Percentiles rank a stretch among this genome's conserved stretches.
Evolutionary conservation across 1,284 basidiomycete species (phyloP).

Genomic region (Cryptococcus deneoformans): DNA sequence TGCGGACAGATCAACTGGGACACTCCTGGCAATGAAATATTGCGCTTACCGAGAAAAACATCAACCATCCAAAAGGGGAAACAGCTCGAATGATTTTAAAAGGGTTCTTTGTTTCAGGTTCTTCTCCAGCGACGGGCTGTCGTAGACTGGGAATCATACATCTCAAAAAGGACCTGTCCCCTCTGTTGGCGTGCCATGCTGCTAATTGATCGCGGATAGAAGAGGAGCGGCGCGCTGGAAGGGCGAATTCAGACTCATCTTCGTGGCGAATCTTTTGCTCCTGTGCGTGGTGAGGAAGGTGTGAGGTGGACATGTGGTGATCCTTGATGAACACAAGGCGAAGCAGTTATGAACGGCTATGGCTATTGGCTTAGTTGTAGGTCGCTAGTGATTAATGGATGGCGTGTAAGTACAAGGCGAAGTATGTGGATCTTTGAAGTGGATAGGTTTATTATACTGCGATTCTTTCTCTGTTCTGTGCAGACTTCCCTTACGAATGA

Average conservation of each 20-base stretch:
- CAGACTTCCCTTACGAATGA: too few species aligned
- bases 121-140: slow-evolving; percentile 9
- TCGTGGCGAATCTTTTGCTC: slow-evolving; percentile 1
- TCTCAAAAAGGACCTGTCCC: slow-evolving; percentile 24
- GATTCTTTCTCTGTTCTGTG: too few species aligned
- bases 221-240: slow-evolving; percentile 4
- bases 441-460: too few species aligned
- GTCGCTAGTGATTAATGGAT: too few species aligned
- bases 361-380: too few species aligned
- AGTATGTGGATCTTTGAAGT: too few species aligned
- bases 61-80: slow-evolving; percentile 53
- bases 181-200: slow-evolving; percentile 39
- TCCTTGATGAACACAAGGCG: too few species aligned
- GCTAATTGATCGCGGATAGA: slow-evolving; percentile 31
- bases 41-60: slow-evolving; percentile 53
- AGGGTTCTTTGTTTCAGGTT: slow-evolving; percentile 38
- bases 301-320: background rate
- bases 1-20: slow-evolving; percentile 25
- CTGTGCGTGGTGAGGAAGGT: background rate
- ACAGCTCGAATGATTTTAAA: slow-evolving; percentile 47
- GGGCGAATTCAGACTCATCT: background rate
- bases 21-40: slow-evolving; percentile 1
- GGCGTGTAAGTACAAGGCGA: too few species aligned
- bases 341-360: too few species aligned
- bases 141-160: slow-evolving; percentile 29